A percentile compares a stretch with the other conserved stretches of the same genome.
These are phyloP conservation scores for Candida sanyiensis DNA, from an alignment of 805 yeast genomes.

Conservation along the genomic window DNA sequence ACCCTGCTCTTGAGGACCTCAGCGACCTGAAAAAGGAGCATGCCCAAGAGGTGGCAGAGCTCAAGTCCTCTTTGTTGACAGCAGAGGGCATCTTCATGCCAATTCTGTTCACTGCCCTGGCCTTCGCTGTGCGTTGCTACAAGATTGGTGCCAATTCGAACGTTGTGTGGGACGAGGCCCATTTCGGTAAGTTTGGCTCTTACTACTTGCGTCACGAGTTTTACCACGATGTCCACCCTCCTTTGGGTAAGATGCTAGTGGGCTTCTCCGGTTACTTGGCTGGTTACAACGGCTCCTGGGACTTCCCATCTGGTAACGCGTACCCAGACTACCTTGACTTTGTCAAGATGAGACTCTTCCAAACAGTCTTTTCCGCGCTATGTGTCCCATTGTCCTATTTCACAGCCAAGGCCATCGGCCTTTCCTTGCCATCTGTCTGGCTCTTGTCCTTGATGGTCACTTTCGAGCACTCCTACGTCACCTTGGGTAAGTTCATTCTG, in stretches of 20 bases:
- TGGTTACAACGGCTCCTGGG: constrained; percentile 84
- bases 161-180: constrained; percentile 98
- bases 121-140: constrained; percentile 73
- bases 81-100: constrained; percentile 43
- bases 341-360: constrained; percentile 82
- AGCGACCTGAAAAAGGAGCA: constrained; percentile 18
- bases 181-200: constrained; percentile 94
- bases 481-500: constrained; percentile 82
- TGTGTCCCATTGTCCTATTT: constrained; percentile 85
- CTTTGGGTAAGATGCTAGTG: constrained; percentile 88
- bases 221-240: constrained; percentile 97
- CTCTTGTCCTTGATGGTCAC: constrained; percentile 73
- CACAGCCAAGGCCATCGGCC: constrained; percentile 73
- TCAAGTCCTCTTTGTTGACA: constrained; percentile 16
- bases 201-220: constrained; percentile 83
- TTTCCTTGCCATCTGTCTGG: constrained; percentile 67
- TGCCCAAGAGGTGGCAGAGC: constrained; percentile 16
- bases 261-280: constrained; percentile 84
- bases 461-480: constrained; percentile 76
- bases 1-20: constrained; percentile 8
- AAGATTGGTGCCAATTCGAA: constrained; percentile 61
- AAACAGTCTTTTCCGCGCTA: constrained; percentile 75
- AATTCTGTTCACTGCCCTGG: constrained; percentile 57
- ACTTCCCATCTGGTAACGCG: constrained; percentile 72
- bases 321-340: constrained; percentile 78